These are phyloP conservation scores for Hymenoscyphus fraxineus DNA, from an alignment of 2,329 filamentous ascomycete species.

Conservation along the genomic window DNA sequence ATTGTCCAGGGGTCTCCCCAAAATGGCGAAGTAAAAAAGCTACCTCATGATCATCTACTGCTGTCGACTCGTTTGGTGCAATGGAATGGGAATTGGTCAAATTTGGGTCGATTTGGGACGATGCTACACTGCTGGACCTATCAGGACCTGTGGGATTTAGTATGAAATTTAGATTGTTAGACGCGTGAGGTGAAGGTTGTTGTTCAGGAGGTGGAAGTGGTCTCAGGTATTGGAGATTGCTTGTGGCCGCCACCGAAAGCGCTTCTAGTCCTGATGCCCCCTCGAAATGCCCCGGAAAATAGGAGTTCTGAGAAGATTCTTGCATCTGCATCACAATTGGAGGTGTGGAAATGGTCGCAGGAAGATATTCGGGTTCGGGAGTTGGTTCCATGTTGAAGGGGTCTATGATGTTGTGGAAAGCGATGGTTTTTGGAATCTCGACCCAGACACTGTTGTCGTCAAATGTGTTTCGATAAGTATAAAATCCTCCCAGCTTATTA, in stretches of 20 bases:
- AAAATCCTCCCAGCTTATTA: conserved; percentile 53
- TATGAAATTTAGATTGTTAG: conserved; percentile 52
- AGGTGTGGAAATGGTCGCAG: conserved; percentile 6
- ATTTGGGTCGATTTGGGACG: conserved; percentile 43
- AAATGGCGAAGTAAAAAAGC: conserved; percentile 59
- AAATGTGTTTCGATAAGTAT: conserved; percentile 64
- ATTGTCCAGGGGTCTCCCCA: conserved; percentile 55
- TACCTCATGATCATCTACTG: conserved; percentile 50
- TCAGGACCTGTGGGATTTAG: conserved; percentile 41
- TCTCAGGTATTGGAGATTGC: conserved; percentile 36
- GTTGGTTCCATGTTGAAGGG: conserved; percentile 52
- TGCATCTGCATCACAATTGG: conserved; percentile 21
- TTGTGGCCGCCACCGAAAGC: conserved; percentile 49
- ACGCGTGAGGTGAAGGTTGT: conserved; percentile 28
- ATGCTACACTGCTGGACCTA: conserved; percentile 29
- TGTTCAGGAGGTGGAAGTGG: conserved; percentile 22
- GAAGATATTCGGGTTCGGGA: conserved; percentile 34
- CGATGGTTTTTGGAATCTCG: conserved; percentile 57
- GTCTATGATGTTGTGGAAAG: conserved; percentile 59
- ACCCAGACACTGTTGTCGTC: conserved; percentile 58
- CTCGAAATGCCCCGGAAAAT: conserved; percentile 28
- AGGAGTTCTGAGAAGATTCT: conserved; percentile 23
- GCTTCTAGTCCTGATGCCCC: conserved; percentile 51
- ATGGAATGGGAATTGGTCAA: conserved; percentile 29
- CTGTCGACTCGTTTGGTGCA: not conserved